Evolutionary conservation across 495 filamentous ascomycete genomes (phyloP), one percentile per base, ranked within the genome.

Genomic region (Entonaema liquescens): DNA sequence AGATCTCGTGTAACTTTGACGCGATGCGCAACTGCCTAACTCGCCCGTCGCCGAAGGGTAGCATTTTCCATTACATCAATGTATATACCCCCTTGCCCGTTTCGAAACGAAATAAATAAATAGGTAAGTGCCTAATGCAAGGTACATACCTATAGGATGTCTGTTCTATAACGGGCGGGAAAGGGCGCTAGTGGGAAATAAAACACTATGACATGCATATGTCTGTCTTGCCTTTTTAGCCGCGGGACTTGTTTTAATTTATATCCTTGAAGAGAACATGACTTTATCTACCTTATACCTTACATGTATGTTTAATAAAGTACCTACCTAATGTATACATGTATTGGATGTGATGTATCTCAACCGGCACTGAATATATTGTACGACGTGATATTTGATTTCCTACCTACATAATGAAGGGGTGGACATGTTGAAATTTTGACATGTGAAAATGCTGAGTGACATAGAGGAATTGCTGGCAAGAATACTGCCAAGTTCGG

Each of bases 1-100:
- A 57, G 17, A 62, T 59, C 60, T 70, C 2, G 67, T 70, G 67
- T 70, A 64, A 70, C 67, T 40, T 40, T 60, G 50, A 67, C 21
- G 42, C 44, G 31, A 61, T 29, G 42, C 54, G 42, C 47, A 33
- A 47, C 44, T 59, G 40, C 59, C 66, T 36, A 38, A 62, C 38
- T 68, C 29, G 29, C 31, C n/a, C 29, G 42, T 49, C 52, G 29
- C n/a, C n/a, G 50, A 61, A 33, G 31, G 42, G 57, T 67, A 31
- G 33, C 21, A 62, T 52, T 52, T 47, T 21, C n/a, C n/a, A 7
- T 23, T 11, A 17, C 31, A 5, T 33, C 31, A n/a, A n/a, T n/a
- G 31, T 33, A 3, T 7, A 3, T 31, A 5, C 31, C 31, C 42
- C 19, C 42, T 47, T 23, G 36, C 7, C 42, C 42, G 0, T 12